phyloP scores from a whole-genome alignment of 768 basidiomycete genomes.

The Mycena rosella region DNA sequence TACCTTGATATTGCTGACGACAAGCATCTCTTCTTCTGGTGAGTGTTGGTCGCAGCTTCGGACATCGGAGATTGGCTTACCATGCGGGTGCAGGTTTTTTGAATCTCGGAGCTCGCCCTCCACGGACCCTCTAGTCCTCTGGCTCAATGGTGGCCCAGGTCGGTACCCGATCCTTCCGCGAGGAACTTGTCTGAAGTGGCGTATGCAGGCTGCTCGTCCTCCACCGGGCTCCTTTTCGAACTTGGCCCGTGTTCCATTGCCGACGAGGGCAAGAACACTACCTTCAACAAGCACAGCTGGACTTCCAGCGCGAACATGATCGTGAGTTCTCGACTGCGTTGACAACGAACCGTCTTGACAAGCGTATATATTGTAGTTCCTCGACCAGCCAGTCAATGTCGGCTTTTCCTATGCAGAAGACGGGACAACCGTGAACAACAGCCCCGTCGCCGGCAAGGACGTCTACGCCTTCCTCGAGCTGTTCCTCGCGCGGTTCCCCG shows the following conservation, averaged over 20 bases:
- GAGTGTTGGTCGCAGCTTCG: conserved; percentile 36
- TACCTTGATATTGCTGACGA: conserved; percentile 86
- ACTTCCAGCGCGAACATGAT: conserved; percentile 83
- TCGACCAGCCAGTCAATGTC: conserved; percentile 88
- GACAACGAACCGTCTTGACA: not conserved
- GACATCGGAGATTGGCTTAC: conserved; percentile 1
- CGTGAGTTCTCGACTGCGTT: conserved; percentile 8
- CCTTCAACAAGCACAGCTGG: conserved; percentile 87
- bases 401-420: conserved; percentile 90
- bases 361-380: conserved; percentile 63
- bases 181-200: not conserved
- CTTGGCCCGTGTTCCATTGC: conserved; percentile 89
- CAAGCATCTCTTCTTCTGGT: conserved; percentile 93
- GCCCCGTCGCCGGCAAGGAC: conserved; percentile 90
- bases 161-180: not conserved
- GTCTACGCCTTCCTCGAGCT: conserved; percentile 89
- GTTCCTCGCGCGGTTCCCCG: conserved; percentile 80
- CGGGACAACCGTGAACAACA: conserved; percentile 79
- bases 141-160: conserved; percentile 89
- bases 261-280: conserved; percentile 77
- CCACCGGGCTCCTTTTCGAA: conserved; percentile 91
- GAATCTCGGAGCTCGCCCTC: conserved; percentile 82
- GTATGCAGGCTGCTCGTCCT: conserved; percentile 68
- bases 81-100: conserved; percentile 76
- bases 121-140: conserved; percentile 86